Evolutionary conservation across 2,329 filamentous ascomycete genomes (phyloP), one percentile per base, ranked within the genome.

Genomic region (Reticulascus tulasneorum): DNA sequence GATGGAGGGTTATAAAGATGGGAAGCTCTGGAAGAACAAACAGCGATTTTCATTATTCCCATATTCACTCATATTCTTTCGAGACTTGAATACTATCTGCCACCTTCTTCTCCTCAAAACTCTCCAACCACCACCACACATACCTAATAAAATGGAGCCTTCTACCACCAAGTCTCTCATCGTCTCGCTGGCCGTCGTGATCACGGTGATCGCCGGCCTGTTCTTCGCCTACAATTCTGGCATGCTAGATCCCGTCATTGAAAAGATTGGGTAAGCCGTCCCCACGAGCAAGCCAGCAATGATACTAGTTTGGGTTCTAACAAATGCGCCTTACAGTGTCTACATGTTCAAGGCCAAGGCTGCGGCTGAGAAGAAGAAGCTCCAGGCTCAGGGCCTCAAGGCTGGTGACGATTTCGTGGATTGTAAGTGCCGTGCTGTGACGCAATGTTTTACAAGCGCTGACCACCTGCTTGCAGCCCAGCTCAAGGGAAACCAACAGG

Each of bases 281-380:
- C 16, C 13, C 13, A 26, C 4, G 11, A 17, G 31, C 17, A 24
- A 23, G 5, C 19, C 11, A 10, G 6, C 5, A 22, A 31, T 42
- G 12, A 42, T 20, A 17, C 15, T 28, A 9, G 15, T 33, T n/a
- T n/a, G n/a, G n/a, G n/a, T n/a, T n/a, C n/a, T n/a, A n/a, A n/a
- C n/a, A n/a, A n/a, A n/a, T 9, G 23, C 31, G 49, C 48, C 11
- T 7, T 19, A 29, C 15, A 42, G 40, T 1, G 50, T 60, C 17
- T 54, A 55, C 35, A 41, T 62, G 33, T 60, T 65, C 49, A 64
- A 66, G 48, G 58, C 60, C 21, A 59, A 66, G 48, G 63, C 59
- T 1, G 54, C 61, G 46, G 60, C 60, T 7, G 62, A 66, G 46
- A 52, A 56, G 25, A 62, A 64, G 46, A 59, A 59, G 36, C 45